Percentiles rank a stretch among this genome's conserved stretches.
phyloP scores from a whole-genome alignment of 2,329 filamentous ascomycete species.

The Fusarium veterinarium region DNA sequence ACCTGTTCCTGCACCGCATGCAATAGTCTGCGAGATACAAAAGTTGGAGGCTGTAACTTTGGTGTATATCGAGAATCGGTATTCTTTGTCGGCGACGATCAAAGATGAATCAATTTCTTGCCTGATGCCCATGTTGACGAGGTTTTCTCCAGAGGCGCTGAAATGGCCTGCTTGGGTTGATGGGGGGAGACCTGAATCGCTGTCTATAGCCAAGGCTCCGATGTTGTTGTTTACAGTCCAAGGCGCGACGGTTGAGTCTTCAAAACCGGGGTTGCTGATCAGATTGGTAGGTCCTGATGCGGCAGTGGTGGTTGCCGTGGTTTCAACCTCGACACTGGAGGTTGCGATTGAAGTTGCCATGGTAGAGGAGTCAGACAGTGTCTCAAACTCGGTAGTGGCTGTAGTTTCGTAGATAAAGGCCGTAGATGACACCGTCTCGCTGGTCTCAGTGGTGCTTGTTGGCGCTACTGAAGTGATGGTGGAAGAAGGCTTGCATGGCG shows the following conservation, averaged over 20 bases:
- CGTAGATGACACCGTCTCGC: background rate
- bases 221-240: background rate
- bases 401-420: background rate
- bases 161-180: background rate
- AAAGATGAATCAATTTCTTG: background rate
- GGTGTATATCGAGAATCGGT: background rate
- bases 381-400: background rate
- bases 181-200: background rate
- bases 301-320: background rate
- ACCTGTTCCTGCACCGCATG: background rate
- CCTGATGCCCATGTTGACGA: background rate
- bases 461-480: background rate
- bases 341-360: background rate
- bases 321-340: accelerated
- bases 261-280: background rate
- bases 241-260: background rate
- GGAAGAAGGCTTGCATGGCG: conserved; percentile 2
- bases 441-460: background rate
- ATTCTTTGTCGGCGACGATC: background rate
- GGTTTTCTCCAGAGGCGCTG: background rate
- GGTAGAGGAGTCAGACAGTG: background rate
- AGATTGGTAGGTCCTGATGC: background rate
- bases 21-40: background rate
- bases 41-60: background rate
- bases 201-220: background rate